Base-by-base conservation (phyloP, 1,139 yeast species). In the Pichia sp. region DNA sequence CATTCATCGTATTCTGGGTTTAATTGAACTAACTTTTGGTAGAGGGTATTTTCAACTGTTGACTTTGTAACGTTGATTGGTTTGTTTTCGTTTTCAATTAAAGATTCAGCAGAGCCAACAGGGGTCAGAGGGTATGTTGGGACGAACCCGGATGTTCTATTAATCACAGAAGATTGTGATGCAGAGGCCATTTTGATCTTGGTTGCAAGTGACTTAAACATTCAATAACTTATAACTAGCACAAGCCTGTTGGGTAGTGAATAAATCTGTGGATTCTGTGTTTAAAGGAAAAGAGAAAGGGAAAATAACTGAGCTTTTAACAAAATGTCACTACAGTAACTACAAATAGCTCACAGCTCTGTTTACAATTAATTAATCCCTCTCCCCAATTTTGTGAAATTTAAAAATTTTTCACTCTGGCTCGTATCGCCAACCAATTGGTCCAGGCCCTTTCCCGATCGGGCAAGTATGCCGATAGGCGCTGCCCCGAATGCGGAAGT, bases 1-100 rank as follows among this genome's bases (percentile, higher is more conserved):
- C 88, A 95, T 34, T 82, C 91, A 17, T 40, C 38, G 21, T 15
- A 21, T 21, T 27, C 33, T 11, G 40, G 20, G 15, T 28, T 34
- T n/a, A 18, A 20, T 18, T 20, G 17, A n/a, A n/a, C 20, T 4
- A 35, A 33, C 21, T 32, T 44, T 4, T 28, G 14, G 30, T 28
- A 30, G 24, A 52, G 38, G 3, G 49, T 21, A 10, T 38, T 28
- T 32, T 41, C 36, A 12, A 46, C 40, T 9, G 50, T 27, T 3
- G 7, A 28, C 24, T 30, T 31, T 20, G 14, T 17, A 9, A 17
- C 15, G 9, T 15, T n/a, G 20, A 22, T 32, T n/a, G 17, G n/a
- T 32, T 10, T n/a, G 19, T 15, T 2, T 14, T 18, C n/a, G n/a
- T 2, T 4, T 8, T 34, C 38, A 20, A 7, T 9, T 12, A 38